A percentile compares a stretch with the other conserved stretches of the same genome.
These are phyloP conservation scores for Pseudocercospora eumusae DNA, from an alignment of 2,329 filamentous ascomycete species.

Conservation along the genomic window DNA sequence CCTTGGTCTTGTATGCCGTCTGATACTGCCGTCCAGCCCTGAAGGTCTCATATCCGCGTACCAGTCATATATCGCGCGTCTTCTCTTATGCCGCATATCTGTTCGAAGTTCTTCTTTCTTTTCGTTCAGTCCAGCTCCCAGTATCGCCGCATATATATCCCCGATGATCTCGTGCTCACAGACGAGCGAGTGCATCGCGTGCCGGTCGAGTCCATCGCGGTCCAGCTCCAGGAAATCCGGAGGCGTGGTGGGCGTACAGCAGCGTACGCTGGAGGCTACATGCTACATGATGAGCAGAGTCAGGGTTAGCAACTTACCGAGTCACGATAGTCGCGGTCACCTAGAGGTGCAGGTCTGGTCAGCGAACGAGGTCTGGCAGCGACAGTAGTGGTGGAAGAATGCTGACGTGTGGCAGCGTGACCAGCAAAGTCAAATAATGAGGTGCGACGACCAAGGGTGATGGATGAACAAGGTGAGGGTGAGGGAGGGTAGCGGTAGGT, in stretches of 20 bases:
- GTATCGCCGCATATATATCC: conserved; percentile 13
- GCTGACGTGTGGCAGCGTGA: conserved; percentile 13
- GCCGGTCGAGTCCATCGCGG: conserved; percentile 24
- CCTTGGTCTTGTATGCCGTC: conserved; percentile 24
- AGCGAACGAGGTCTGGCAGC: not conserved
- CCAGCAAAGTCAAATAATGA: conserved; percentile 15
- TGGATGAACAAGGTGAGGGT: conserved; percentile 2
- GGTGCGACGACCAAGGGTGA: not conserved
- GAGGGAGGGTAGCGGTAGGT: not conserved
- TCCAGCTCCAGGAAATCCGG: conserved; percentile 21
- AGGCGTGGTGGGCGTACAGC: conserved; percentile 2
- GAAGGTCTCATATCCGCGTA: conserved; percentile 21
- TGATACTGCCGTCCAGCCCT: conserved; percentile 26
- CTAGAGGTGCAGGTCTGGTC: conserved; percentile 14
- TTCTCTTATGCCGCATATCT: conserved; percentile 18
- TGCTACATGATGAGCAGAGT: conserved; percentile 1
- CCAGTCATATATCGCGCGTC: conserved; percentile 22
- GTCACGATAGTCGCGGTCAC: conserved; percentile 23
- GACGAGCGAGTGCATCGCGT: conserved; percentile 22
- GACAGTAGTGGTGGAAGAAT: not conserved
- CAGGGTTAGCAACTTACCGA: conserved; percentile 23
- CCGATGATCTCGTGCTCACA: conserved; percentile 14
- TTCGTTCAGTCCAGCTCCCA: conserved; percentile 10
- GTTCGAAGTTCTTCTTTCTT: conserved; percentile 10
- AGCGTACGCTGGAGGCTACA: conserved; percentile 22